These are phyloP conservation scores for Irpex sp. DNA, from an alignment of 1,284 basidiomycete species.

Conservation along the genomic window DNA sequence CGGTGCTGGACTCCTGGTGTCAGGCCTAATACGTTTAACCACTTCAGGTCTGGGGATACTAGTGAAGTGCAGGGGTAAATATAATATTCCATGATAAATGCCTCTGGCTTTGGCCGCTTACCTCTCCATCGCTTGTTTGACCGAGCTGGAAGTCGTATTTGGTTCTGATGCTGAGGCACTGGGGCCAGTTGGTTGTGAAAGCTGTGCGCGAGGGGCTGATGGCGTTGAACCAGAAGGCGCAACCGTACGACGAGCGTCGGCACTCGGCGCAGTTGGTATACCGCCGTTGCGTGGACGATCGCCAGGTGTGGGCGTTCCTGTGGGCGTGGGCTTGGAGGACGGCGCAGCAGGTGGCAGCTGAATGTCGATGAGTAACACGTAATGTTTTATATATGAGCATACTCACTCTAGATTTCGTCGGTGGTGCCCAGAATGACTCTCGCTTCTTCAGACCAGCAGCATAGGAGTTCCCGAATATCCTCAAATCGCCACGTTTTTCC, in stretches of 20 bases:
- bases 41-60: constrained; percentile 76
- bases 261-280: constrained; percentile 22
- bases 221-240: constrained; percentile 38
- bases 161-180: constrained; percentile 19
- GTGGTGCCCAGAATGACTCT: constrained; percentile 54
- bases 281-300: constrained; percentile 40
- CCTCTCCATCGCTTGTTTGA: constrained; percentile 67
- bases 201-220: constrained; percentile 56
- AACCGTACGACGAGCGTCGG: constrained; percentile 27
- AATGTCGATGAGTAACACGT: neutral
- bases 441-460: constrained; percentile 69
- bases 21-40: constrained; percentile 64
- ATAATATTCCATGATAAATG: neutral
- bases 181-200: constrained; percentile 18
- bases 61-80: constrained; percentile 4
- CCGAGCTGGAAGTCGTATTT: constrained; percentile 29
- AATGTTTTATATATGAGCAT: neutral
- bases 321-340: constrained; percentile 31
- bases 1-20: constrained; percentile 26
- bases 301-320: constrained; percentile 20
- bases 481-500: constrained; percentile 80
- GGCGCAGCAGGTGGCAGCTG: constrained; percentile 32
- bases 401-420: constrained; percentile 17
- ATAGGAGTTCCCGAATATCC: constrained; percentile 79
- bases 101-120: constrained; percentile 23